A percentile compares a stretch with the other conserved stretches of the same genome.
Conservation (phyloP, 1,284 basidiomycete genomes). For the Chiua sp. region DNA sequence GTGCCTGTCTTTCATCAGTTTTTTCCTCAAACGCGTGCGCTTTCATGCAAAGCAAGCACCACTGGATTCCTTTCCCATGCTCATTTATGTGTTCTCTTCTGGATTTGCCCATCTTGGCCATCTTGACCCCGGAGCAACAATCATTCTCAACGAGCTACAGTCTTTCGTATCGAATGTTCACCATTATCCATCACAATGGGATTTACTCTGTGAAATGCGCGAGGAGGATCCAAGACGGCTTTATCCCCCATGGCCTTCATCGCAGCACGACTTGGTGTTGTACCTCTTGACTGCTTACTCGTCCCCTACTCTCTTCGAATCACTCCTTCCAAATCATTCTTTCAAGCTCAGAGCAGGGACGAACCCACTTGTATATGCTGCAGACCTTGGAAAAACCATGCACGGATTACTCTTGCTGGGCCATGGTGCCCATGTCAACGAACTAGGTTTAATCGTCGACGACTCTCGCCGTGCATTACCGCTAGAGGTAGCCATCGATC, state of each 20-base stretch:
- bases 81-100: conserved; percentile 1
- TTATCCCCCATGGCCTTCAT: not conserved
- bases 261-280: not conserved
- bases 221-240: not conserved
- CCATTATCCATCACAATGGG: not conserved
- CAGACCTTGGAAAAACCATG: not conserved
- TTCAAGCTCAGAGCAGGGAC: not conserved
- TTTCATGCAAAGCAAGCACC: not conserved
- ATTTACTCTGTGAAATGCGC: not conserved
- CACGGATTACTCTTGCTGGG: not conserved
- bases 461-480: not conserved
- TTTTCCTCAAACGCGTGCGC: not conserved
- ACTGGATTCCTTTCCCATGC: not conserved
- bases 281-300: not conserved
- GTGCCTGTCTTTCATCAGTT: conserved; percentile 4
- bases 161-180: not conserved
- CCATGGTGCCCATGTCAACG: not conserved
- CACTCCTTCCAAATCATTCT: not conserved
- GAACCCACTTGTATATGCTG: not conserved
- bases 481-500: not conserved
- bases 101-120: conserved; percentile 7
- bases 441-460: not conserved
- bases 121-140: not conserved
- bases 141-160: not conserved
- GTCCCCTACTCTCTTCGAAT: not conserved